A percentile compares a stretch with the other conserved stretches of the same genome.
phyloP scores from a whole-genome alignment of 1,139 yeast genomes.

The Debaryomyces robertsiae region DNA sequence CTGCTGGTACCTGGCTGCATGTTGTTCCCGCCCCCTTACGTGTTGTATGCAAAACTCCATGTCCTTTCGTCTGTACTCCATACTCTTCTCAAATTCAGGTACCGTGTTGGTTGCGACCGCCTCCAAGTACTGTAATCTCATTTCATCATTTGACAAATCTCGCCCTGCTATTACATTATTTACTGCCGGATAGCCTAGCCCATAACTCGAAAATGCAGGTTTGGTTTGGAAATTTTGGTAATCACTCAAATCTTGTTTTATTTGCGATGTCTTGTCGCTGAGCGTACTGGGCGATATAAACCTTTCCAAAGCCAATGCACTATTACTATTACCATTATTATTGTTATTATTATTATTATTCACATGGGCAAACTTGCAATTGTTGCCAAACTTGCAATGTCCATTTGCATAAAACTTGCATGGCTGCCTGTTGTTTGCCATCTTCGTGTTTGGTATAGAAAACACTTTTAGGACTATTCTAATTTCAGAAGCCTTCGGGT shows the following conservation, averaged over 20 bases:
- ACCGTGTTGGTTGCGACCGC: constrained; percentile 40
- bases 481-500: background rate
- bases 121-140: constrained; percentile 48
- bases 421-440: constrained; percentile 11
- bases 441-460: too few species aligned
- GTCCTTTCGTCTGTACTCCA: constrained; percentile 47
- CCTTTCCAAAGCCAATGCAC: constrained; percentile 9
- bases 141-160: constrained; percentile 62
- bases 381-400: constrained; percentile 26
- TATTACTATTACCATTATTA: constrained; percentile 4
- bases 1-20: constrained; percentile 62
- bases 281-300: constrained; percentile 15
- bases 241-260: constrained; percentile 20
- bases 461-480: background rate
- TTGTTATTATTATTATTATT: constrained; percentile 11
- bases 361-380: constrained; percentile 25
- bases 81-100: constrained; percentile 40
- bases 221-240: constrained; percentile 15
- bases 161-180: constrained; percentile 48
- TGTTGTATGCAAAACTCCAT: constrained; percentile 47
- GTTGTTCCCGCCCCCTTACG: constrained; percentile 40
- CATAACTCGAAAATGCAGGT: constrained; percentile 30
- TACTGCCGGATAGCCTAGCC: constrained; percentile 29
- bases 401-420: constrained; percentile 27
- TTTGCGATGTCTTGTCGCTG: constrained; percentile 15